These are phyloP conservation scores for Colletotrichum sp. DNA, from an alignment of 2,329 filamentous ascomycete species.

Conservation along the genomic window DNA sequence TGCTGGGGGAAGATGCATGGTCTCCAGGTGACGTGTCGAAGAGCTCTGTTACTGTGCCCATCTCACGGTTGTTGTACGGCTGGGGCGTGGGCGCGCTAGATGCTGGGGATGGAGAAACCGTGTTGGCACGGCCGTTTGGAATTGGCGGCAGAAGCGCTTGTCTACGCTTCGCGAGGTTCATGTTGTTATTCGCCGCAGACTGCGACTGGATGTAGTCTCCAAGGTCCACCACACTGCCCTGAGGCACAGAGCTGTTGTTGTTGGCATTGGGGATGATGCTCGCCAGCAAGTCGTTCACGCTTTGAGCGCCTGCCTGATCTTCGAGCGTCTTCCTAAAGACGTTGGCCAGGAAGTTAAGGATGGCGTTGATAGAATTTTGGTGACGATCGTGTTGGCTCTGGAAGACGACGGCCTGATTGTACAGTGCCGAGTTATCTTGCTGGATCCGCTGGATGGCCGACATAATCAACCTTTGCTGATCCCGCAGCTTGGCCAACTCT, in stretches of 20 bases:
- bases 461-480: slow-evolving; percentile 86
- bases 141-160: slow-evolving; percentile 62
- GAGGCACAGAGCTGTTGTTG: slow-evolving; percentile 45
- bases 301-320: slow-evolving; percentile 76
- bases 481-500: slow-evolving; percentile 81
- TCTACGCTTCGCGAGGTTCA: slow-evolving; percentile 53
- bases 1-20: slow-evolving; percentile 44
- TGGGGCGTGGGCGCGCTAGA: slow-evolving; percentile 33
- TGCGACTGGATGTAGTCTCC: slow-evolving; percentile 62
- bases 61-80: slow-evolving; percentile 41
- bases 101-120: slow-evolving; percentile 26
- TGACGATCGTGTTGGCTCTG: slow-evolving; percentile 94
- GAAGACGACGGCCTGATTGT: slow-evolving; percentile 86
- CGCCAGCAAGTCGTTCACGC: slow-evolving; percentile 84
- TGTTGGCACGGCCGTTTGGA: slow-evolving; percentile 40
- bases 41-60: slow-evolving; percentile 66
- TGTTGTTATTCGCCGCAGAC: slow-evolving; percentile 39
- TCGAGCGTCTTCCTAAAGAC: slow-evolving; percentile 95
- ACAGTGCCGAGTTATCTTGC: slow-evolving; percentile 86
- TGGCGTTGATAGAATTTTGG: slow-evolving; percentile 98
- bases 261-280: slow-evolving; percentile 69
- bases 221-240: slow-evolving; percentile 66
- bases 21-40: slow-evolving; percentile 57
- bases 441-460: slow-evolving; percentile 81
- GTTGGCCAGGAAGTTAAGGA: slow-evolving; percentile 93